Base-by-base conservation (phyloP, 179 eudicot genomes). In the Nepenthes alata region DNA sequence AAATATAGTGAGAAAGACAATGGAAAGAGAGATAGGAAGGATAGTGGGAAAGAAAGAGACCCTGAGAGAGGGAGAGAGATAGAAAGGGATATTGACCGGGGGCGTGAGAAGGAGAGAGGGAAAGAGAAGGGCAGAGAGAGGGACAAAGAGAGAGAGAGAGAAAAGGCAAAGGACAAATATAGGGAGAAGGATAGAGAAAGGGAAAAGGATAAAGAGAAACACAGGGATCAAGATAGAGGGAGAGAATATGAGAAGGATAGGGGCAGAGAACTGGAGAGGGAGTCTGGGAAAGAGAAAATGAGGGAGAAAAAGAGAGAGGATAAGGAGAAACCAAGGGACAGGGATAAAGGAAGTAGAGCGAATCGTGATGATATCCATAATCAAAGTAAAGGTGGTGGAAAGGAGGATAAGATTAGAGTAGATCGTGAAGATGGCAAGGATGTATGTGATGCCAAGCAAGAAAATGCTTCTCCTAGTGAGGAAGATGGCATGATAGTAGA, bases 361-460 rank as follows among this genome's bases (percentile, higher is more conserved):
- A 75, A 69, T 57, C 78, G 78, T 56, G 98, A 85, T 52, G 85
- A 79, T 64, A 78, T 75, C 73, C 81, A 79, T 66, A 81, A 78
- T 65, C 60, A 62, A 64, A 65, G 55, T 39, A 80, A 73, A 71
- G 95, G 86, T 61, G 68, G 60, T 35, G 77, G 54, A 36, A 83
- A 65, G 74, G 81, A 80, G 53, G 72, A 72, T 47, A 67, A 55
- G 62, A 37, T 57, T 39, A 72, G 61, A 68, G 60, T 52, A 4
- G 76, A 74, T 44, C 38, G 58, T 59, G 82, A 77, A 51, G 83
- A 67, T 75, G 60, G 63, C 61, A 78, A 70, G 60, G 78, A 68
- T 37, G 66, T 58, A 72, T 80, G 75, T 37, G 41, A 45, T 37
- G 50, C 45, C 15, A 74, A 74, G 63, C 72, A 57, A 12, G 79